phyloP scores from a whole-genome alignment of 495 filamentous ascomycete species.

The Xylaria sp. region DNA sequence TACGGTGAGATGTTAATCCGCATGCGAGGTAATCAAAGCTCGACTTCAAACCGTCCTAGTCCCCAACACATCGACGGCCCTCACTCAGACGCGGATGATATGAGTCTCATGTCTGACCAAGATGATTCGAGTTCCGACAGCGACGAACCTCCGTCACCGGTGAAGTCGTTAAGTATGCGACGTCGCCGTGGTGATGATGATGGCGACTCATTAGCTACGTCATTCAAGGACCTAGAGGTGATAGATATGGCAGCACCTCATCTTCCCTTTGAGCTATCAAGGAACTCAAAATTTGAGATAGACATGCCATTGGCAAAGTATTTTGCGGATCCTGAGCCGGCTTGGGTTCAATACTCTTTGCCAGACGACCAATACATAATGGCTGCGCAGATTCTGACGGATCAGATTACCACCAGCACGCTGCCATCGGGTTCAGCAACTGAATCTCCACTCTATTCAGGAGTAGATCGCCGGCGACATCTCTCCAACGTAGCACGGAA shows the following conservation, averaged over 20 bases:
- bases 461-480: conserved; percentile 42
- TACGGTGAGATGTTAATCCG: conserved; percentile 44
- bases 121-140: conserved; percentile 55
- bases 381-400: conserved; percentile 67
- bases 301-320: conserved; percentile 56
- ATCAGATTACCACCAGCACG: conserved; percentile 60
- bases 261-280: conserved; percentile 47
- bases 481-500: conserved; percentile 48
- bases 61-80: conserved; percentile 42
- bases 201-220: conserved; percentile 54
- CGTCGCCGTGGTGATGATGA: conserved; percentile 52
- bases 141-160: conserved; percentile 53
- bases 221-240: conserved; percentile 53
- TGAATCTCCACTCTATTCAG: conserved; percentile 30
- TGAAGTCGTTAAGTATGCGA: conserved; percentile 48
- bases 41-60: conserved; percentile 37
- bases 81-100: conserved; percentile 54
- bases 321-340: conserved; percentile 58
- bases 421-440: conserved; percentile 34
- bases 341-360: conserved; percentile 46
- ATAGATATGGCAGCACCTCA: conserved; percentile 48
- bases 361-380: conserved; percentile 61
- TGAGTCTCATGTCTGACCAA: conserved; percentile 55
- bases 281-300: conserved; percentile 47
- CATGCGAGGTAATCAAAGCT: conserved; percentile 35